Percentiles rank a stretch among this genome's conserved stretches.
phyloP scores from a whole-genome alignment of 2,329 filamentous ascomycete genomes.

The Mycosphaerella arachidis region DNA sequence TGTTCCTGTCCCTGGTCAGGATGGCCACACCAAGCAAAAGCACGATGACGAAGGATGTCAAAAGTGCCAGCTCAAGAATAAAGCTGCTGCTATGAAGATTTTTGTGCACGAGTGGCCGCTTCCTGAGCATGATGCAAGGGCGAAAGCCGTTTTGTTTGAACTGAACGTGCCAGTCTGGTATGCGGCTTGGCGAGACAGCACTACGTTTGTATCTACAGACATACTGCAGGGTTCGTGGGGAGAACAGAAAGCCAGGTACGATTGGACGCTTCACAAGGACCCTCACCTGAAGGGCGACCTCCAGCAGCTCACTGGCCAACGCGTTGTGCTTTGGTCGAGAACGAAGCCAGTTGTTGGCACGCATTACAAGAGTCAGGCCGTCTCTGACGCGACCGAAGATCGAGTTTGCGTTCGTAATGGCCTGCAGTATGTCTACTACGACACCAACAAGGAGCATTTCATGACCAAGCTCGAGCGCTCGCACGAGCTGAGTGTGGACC shows the following conservation, averaged over 20 bases:
- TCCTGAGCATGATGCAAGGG: conserved; percentile 34
- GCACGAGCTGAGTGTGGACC: conserved; percentile 23
- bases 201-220: too few species aligned
- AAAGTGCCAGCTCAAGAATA: conserved; percentile 40
- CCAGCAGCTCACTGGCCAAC: too few species aligned
- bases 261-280: too few species aligned
- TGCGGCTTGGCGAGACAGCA: conserved; percentile 46
- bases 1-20: conserved; percentile 13
- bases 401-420: conserved; percentile 47
- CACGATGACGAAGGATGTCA: conserved; percentile 35
- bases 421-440: conserved; percentile 47
- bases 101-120: conserved; percentile 48
- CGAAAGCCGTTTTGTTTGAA: conserved; percentile 51
- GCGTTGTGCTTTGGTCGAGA: too few species aligned
- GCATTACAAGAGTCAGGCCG: conserved; percentile 32
- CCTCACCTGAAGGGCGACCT: too few species aligned
- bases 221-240: too few species aligned
- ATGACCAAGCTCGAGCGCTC: conserved; percentile 4
- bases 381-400: not conserved
- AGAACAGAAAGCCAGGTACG: too few species aligned
- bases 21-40: conserved; percentile 3
- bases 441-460: conserved; percentile 27
- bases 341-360: conserved; percentile 42
- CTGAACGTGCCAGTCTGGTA: conserved; percentile 42
- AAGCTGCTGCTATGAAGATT: conserved; percentile 42